Base-by-base conservation (phyloP, 768 basidiomycete genomes). In the Clitopilus passeckerianus region DNA sequence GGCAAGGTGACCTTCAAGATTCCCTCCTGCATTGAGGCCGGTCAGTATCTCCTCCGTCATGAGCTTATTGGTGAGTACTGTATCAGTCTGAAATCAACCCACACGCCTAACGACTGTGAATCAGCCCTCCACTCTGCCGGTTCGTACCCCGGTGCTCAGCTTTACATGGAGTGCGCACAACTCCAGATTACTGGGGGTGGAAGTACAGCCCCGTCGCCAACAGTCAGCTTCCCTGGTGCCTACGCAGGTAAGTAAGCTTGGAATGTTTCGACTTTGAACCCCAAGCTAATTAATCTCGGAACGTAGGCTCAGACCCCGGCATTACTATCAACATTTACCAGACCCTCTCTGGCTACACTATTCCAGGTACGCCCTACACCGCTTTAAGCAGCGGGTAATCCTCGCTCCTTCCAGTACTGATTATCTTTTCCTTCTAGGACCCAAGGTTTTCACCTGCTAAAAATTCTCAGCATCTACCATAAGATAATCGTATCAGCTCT, bases 121-220 rank as follows among this genome's bases (percentile, higher is more conserved):
- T 53, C 54, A 81, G 80, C 79, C 54, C 70, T 82, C 34, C 81
- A 79, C 61, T 77, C 67, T 14, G 80, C 79, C 0, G 57, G 62
- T 6, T 72, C 63, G 16, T 83, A 82, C 64, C 82, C 81, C 35
- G 83, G 84, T 35, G 84, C 84, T 20, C 82, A 85, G 60, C 22
- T 53, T 9, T 53, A 53, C 53, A 33, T 53, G 33, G 75, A 76
- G 57, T 82, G 80, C 57, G 80, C 75, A 6, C 80, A 81, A 60
- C 61, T 83, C 41, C 63, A 72, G 41, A 74, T 83, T 54, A 77
- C 77, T 6, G 78, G 79, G 34, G 77, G 78, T 10, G 80, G 79
- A 55, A 73, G 63, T 61, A 75, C 64, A 60, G 66, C 76, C 6
- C 68, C 65, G 12, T 79, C 81, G 1, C 66, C 77, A 20, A 77